Conservation (phyloP, 371 early-diverging fungal genomes). For the Nematocida displodere region DNA sequence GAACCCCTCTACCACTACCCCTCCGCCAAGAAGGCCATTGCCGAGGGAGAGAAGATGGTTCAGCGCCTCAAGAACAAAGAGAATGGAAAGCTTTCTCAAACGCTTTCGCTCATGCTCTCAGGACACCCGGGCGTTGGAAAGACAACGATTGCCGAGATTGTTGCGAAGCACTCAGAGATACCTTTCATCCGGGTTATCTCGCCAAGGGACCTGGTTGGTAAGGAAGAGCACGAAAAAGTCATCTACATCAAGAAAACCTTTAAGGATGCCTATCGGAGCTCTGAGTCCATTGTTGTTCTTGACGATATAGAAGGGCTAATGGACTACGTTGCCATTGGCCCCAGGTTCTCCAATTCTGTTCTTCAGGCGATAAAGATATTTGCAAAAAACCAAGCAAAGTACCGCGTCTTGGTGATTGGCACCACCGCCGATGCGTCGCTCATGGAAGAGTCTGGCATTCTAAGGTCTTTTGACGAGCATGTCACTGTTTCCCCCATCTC, state of each 20-base stretch:
- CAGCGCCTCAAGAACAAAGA: conserved; percentile 59
- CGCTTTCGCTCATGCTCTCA: conserved; percentile 70
- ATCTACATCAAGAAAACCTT: conserved; percentile 75
- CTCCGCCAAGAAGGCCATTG: conserved; percentile 77
- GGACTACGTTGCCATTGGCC: conserved; percentile 95
- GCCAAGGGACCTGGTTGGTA: conserved; percentile 90
- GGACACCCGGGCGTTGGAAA: conserved; percentile 85
- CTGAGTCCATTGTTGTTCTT: conserved; percentile 83
- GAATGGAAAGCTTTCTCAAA: conserved; percentile 60
- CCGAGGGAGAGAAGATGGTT: conserved; percentile 68
- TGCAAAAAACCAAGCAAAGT: conserved; percentile 62
- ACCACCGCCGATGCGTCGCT: conserved; percentile 52
- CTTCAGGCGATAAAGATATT: conserved; percentile 77
- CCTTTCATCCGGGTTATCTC: conserved; percentile 96
- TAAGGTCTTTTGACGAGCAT: conserved; percentile 43
- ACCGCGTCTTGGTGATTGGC: conserved; percentile 64
- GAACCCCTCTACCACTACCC: conserved; percentile 74
- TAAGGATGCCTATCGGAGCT: conserved; percentile 89
- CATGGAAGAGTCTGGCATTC: conserved; percentile 47
- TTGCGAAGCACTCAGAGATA: conserved; percentile 82
- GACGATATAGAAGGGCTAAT: conserved; percentile 87
- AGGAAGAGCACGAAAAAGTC: conserved; percentile 81
- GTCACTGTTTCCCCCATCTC: neutral
- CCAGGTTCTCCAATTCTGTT: conserved; percentile 87
- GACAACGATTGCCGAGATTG: conserved; percentile 87